phyloP scores from a whole-genome alignment of 2,329 filamentous ascomycete genomes.

The Pseudocercospora eumusae region DNA sequence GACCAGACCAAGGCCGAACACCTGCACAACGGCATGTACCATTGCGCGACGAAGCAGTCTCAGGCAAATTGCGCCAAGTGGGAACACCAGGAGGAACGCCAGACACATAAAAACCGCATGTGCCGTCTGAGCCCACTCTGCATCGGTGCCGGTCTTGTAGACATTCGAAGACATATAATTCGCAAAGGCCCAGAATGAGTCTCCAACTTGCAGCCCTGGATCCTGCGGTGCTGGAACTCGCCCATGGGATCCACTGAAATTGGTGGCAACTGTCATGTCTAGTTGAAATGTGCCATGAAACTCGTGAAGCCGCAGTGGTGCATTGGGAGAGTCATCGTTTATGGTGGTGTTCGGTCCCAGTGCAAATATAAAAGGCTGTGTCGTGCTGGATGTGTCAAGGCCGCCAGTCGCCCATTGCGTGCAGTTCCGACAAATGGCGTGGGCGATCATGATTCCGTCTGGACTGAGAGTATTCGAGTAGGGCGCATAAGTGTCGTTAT shows the following conservation, averaged over 20 bases:
- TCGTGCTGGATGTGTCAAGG: slow-evolving; percentile 38
- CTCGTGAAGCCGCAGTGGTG: slow-evolving; percentile 42
- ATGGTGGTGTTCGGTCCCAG: slow-evolving; percentile 42
- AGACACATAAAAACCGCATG: slow-evolving; percentile 42
- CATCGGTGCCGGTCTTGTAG: slow-evolving; percentile 29
- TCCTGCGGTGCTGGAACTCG: slow-evolving; percentile 42
- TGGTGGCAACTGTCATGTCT: slow-evolving; percentile 45
- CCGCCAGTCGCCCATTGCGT: slow-evolving; percentile 41
- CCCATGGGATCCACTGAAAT: slow-evolving; percentile 33
- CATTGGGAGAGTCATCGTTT: slow-evolving; percentile 35
- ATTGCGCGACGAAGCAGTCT: slow-evolving; percentile 45
- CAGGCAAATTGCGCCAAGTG: slow-evolving; percentile 41
- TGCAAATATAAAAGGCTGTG: slow-evolving; percentile 47
- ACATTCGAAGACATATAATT: slow-evolving; percentile 34
- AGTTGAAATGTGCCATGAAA: slow-evolving; percentile 46
- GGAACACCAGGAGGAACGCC: slow-evolving; percentile 43
- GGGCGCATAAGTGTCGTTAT: slow-evolving; percentile 39
- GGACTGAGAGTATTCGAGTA: slow-evolving; percentile 32
- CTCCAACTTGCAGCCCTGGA: slow-evolving; percentile 26
- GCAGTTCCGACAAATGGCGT: slow-evolving; percentile 45
- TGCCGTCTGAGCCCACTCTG: slow-evolving; percentile 25
- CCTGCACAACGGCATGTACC: slow-evolving; percentile 47
- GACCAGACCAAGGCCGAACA: slow-evolving; percentile 42
- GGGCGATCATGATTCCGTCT: slow-evolving; percentile 36
- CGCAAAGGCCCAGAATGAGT: slow-evolving; percentile 30